phyloP scores from a whole-genome alignment of 1,139 yeast species.

The Pichia norvegensis region DNA sequence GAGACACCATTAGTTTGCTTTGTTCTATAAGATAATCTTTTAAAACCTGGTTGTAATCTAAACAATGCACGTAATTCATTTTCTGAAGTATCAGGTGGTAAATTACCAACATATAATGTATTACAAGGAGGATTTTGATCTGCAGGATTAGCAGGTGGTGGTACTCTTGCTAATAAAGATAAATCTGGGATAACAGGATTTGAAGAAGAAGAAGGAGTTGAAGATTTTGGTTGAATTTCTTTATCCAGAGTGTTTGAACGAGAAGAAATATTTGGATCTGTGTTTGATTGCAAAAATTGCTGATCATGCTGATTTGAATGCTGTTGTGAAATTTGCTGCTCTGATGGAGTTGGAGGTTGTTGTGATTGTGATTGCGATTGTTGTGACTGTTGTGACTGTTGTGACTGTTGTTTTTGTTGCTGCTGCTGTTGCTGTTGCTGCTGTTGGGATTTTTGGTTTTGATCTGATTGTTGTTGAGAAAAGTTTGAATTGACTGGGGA shows the following conservation, averaged over 20 bases:
- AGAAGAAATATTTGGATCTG: conserved; percentile 1
- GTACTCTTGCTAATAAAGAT: conserved; percentile 65
- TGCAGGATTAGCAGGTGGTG: conserved; percentile 98
- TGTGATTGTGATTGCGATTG: conserved; percentile 12
- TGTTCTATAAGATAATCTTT: conserved; percentile 82
- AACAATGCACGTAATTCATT: conserved; percentile 83
- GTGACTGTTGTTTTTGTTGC: conserved; percentile 13
- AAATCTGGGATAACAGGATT: conserved; percentile 48
- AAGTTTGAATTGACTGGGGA: background rate
- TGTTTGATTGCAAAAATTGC: conserved; percentile 7
- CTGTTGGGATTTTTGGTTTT: background rate
- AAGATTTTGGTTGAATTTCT: conserved; percentile 12
- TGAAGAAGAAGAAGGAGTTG: too few relatives aligned
- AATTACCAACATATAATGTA: conserved; percentile 89
- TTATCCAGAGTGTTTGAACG: conserved; percentile 2
- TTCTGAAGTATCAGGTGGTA: conserved; percentile 96
- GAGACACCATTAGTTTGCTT: conserved; percentile 41
- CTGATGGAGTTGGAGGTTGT: background rate
- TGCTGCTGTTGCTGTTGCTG: conserved; percentile 8
- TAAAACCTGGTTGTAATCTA: conserved; percentile 85
- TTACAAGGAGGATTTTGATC: conserved; percentile 99
- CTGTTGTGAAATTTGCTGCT: too few relatives aligned
- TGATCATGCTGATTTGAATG: background rate
- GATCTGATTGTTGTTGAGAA: background rate
- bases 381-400: background rate